Conservation (phyloP, 352 stramenopile species). For the Phytophthora brassicae region DNA sequence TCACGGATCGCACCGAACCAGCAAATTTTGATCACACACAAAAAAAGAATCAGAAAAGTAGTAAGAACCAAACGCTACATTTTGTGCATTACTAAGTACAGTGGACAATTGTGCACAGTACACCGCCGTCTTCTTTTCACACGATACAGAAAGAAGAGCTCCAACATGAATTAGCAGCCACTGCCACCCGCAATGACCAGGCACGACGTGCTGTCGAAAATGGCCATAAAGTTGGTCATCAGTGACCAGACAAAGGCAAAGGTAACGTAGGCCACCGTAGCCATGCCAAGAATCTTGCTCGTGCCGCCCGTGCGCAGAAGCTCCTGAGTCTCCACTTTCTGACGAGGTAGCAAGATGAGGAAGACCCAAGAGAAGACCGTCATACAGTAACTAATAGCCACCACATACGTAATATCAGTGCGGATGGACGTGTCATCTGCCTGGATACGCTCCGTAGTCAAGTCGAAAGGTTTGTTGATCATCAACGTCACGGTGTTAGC, state of each 20-base stretch:
- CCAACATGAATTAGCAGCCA: slow-evolving; percentile 9
- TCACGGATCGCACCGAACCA: too few species aligned
- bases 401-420: slow-evolving; percentile 35
- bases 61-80: too few species aligned
- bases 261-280: slow-evolving; percentile 34
- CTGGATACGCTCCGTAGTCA: slow-evolving; percentile 38
- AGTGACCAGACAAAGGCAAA: slow-evolving; percentile 36
- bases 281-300: slow-evolving; percentile 30
- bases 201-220: slow-evolving; percentile 37
- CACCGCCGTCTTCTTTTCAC: not conserved
- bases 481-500: slow-evolving; percentile 34
- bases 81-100: too few species aligned
- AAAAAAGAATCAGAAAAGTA: too few species aligned
- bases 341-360: slow-evolving; percentile 32
- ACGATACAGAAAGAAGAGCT: slow-evolving; percentile 3
- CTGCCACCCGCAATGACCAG: slow-evolving; percentile 22
- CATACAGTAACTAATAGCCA: slow-evolving; percentile 39
- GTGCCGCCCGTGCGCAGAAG: slow-evolving; percentile 30
- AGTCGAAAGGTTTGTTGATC: slow-evolving; percentile 34
- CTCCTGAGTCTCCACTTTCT: slow-evolving; percentile 41
- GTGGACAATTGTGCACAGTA: too few species aligned
- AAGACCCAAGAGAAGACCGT: slow-evolving; percentile 38
- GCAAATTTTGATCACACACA: too few species aligned
- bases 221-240: slow-evolving; percentile 44
- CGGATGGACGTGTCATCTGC: slow-evolving; percentile 36